Conservation (phyloP, 1,284 basidiomycete genomes). For the Chondrostereum purpureum region DNA sequence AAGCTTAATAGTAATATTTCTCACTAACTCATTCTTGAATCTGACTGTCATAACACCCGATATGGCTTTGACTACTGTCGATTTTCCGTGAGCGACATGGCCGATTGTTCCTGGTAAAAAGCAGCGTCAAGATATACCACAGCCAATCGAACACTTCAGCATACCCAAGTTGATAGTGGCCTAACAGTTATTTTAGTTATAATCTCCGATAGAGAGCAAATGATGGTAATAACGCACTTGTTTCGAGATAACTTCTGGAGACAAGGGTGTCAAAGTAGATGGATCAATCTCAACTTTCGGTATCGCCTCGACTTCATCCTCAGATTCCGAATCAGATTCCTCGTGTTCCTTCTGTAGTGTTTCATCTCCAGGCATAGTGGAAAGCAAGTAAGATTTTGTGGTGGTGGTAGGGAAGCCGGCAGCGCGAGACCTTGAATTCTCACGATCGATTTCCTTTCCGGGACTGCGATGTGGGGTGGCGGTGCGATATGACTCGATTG, state of each 20-base stretch:
- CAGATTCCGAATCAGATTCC: slow-evolving; percentile 64
- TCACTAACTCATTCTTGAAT: slow-evolving; percentile 97
- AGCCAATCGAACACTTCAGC: slow-evolving; percentile 15
- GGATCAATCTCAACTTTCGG: slow-evolving; percentile 69
- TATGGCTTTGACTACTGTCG: slow-evolving; percentile 98
- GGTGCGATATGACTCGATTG: no score
- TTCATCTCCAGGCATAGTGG: slow-evolving; percentile 56
- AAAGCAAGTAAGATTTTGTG: neutral
- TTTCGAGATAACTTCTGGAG: slow-evolving; percentile 95
- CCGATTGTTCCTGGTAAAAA: slow-evolving; percentile 76
- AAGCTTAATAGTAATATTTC: slow-evolving; percentile 99
- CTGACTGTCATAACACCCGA: slow-evolving; percentile 98
- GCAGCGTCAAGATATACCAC: slow-evolving; percentile 10
- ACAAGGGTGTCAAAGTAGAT: slow-evolving; percentile 82
- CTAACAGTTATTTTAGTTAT: slow-evolving; percentile 27
- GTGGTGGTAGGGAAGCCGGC: no score
- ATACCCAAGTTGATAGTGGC: slow-evolving; percentile 82
- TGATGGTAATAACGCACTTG: slow-evolving; percentile 57
- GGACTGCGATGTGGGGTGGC: no score
- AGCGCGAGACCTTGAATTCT: no score
- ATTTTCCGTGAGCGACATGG: slow-evolving; percentile 98
- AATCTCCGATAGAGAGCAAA: slow-evolving; percentile 2
- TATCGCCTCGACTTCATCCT: slow-evolving; percentile 44
- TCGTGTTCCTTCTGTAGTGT: slow-evolving; percentile 53
- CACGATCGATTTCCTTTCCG: no score